A percentile compares a stretch with the other conserved stretches of the same genome.
phyloP scores from a whole-genome alignment of 2,329 filamentous ascomycete genomes.

The Colletotrichum sojae region DNA sequence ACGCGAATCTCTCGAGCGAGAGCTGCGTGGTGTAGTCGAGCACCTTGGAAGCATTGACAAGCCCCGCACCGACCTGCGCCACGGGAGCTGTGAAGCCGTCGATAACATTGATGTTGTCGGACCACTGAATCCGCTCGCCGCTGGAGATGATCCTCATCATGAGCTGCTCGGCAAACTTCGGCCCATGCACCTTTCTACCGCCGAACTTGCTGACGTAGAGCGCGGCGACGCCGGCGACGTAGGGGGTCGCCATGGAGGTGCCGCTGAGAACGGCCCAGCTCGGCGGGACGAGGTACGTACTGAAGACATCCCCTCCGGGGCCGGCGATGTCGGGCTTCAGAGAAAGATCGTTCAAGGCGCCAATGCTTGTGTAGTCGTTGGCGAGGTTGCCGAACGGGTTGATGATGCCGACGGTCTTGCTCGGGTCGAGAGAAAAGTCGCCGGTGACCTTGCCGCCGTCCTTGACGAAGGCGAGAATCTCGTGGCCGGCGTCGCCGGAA shows the following conservation, averaged over 20 bases:
- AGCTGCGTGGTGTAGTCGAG: slow-evolving; percentile 55
- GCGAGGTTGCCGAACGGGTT: slow-evolving; percentile 49
- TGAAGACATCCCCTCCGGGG: slow-evolving; percentile 57
- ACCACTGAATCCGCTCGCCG: slow-evolving; percentile 48
- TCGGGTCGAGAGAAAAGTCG: slow-evolving; percentile 36
- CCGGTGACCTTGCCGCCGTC: slow-evolving; percentile 37
- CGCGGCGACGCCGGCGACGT: slow-evolving; percentile 56
- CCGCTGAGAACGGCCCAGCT: slow-evolving; percentile 53
- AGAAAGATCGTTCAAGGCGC: slow-evolving; percentile 55
- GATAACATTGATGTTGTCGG: slow-evolving; percentile 7
- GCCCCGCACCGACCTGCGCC: slow-evolving; percentile 56
- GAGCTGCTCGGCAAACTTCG: slow-evolving; percentile 50
- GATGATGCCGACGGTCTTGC: slow-evolving; percentile 40
- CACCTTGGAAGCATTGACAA: slow-evolving; percentile 58
- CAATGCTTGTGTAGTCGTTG: slow-evolving; percentile 56
- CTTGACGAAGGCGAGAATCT: slow-evolving; percentile 39
- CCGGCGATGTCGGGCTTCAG: slow-evolving; percentile 56
- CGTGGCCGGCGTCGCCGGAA: slow-evolving; percentile 34
- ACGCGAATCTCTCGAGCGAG: slow-evolving; percentile 54
- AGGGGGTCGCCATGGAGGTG: slow-evolving; percentile 63
- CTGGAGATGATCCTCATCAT: slow-evolving; percentile 51
- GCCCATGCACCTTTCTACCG: slow-evolving; percentile 50
- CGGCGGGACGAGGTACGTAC: slow-evolving; percentile 49
- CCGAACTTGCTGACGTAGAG: slow-evolving; percentile 54
- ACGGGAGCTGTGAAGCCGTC: slow-evolving; percentile 49